phyloP scores from a whole-genome alignment of 805 yeast species.

The Suhomyces kilbournensis region DNA sequence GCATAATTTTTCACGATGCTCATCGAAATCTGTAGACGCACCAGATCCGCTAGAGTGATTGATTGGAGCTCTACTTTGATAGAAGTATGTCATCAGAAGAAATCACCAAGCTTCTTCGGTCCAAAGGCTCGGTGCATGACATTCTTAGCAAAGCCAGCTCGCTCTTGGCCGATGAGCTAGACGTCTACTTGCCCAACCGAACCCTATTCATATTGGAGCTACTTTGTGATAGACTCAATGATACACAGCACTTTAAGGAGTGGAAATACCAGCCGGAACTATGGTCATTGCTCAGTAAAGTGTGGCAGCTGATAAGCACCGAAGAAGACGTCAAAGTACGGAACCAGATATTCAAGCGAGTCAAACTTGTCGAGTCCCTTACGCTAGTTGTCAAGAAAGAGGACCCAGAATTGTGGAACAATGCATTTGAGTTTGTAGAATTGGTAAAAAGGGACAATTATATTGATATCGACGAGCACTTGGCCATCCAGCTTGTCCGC shows the following conservation, averaged over 20 bases:
- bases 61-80: not conserved
- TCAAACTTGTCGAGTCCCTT: constrained; percentile 19
- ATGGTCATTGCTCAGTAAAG: constrained; percentile 50
- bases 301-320: constrained; percentile 29
- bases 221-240: constrained; percentile 58
- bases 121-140: constrained; percentile 45
- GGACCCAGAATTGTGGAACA: constrained; percentile 11
- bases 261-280: constrained; percentile 43
- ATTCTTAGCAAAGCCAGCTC: constrained; percentile 34
- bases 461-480: constrained; percentile 31
- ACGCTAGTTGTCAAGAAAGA: constrained; percentile 10
- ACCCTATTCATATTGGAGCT: constrained; percentile 56
- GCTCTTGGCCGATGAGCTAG: constrained; percentile 29
- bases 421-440: constrained; percentile 16
- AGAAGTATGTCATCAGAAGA: constrained; percentile 30
- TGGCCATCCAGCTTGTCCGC: constrained; percentile 24
- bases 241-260: constrained; percentile 35
- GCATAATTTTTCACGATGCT: not conserved
- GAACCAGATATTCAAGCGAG: constrained; percentile 38
- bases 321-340: constrained; percentile 18
- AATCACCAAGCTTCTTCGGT: constrained; percentile 56
- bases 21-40: not conserved
- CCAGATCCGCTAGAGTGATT: not conserved
- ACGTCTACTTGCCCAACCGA: constrained; percentile 53
- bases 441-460: constrained; percentile 22